Conservation (phyloP, 164 flowering plant genomes). For the Tetrastigma voinierianum region DNA sequence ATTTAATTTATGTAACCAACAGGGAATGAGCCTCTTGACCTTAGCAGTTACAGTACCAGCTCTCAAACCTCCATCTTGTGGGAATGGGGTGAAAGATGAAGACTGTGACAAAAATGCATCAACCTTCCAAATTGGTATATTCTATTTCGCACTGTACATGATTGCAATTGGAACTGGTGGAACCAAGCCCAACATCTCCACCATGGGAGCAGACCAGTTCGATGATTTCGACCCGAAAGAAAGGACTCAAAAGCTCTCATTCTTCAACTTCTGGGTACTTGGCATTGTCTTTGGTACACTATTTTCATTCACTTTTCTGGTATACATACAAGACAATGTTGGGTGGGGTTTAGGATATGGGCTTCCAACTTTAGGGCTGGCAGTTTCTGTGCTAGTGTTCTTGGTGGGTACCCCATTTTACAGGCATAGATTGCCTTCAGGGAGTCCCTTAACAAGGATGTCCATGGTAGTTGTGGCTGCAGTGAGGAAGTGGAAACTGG, state of each 20-base stretch:
- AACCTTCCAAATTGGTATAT: constrained; percentile 44
- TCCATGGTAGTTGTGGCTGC: constrained; percentile 51
- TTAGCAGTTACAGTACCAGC: constrained; percentile 44
- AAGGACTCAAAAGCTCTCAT: constrained; percentile 52
- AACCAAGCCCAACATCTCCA: constrained; percentile 70
- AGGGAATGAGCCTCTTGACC: constrained; percentile 64
- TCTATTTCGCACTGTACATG: constrained; percentile 49
- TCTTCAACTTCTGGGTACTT: constrained; percentile 69
- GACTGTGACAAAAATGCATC: constrained; percentile 33
- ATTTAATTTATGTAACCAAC: constrained; percentile 7
- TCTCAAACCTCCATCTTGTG: constrained; percentile 47
- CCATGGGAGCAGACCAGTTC: constrained; percentile 70
- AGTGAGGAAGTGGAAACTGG: constrained; percentile 32
- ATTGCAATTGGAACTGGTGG: constrained; percentile 63
- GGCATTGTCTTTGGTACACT: constrained; percentile 56
- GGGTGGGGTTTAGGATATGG: constrained; percentile 54
- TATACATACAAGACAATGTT: constrained; percentile 63
- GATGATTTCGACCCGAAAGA: constrained; percentile 63
- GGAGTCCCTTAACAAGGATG: constrained; percentile 55
- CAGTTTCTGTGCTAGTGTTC: constrained; percentile 36
- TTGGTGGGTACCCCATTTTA: constrained; percentile 45
- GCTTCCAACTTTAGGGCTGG: constrained; percentile 43
- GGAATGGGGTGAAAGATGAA: constrained; percentile 9
- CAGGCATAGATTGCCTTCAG: constrained; percentile 49
- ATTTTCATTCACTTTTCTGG: constrained; percentile 48